Conservation (phyloP, 2,329 filamentous ascomycete genomes). For the Lachnellula occidentalis region DNA sequence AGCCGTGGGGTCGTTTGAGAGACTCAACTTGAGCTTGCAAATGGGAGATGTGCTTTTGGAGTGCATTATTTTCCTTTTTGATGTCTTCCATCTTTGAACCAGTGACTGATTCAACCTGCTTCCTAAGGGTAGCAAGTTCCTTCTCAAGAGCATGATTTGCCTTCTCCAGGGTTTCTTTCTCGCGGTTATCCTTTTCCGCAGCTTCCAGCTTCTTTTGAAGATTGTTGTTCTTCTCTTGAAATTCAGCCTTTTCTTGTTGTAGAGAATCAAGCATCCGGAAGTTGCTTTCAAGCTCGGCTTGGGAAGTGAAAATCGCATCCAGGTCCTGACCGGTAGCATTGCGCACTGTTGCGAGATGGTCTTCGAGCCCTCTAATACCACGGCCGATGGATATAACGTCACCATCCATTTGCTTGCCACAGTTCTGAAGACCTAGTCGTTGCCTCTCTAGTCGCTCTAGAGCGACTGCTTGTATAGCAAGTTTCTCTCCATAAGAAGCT, state of each 20-base stretch:
- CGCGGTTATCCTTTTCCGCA: neutral
- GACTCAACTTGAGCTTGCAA: neutral
- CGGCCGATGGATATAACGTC: neutral
- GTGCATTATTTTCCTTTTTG: neutral
- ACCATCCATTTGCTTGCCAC: neutral
- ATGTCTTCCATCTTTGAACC: too few relatives aligned
- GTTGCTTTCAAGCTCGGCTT: neutral
- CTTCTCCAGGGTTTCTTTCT: neutral
- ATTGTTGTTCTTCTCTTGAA: neutral
- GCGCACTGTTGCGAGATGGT: neutral
- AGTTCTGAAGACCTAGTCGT: neutral
- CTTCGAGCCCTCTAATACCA: neutral
- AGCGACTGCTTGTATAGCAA: constrained; percentile 4
- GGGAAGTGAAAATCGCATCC: neutral
- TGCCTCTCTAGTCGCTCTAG: constrained; percentile 9
- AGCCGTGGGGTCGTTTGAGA: neutral
- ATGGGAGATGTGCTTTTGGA: neutral
- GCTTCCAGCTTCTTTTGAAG: neutral
- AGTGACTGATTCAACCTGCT: too few relatives aligned
- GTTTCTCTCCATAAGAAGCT: constrained; percentile 9
- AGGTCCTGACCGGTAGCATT: neutral
- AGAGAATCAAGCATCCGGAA: neutral
- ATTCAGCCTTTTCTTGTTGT: neutral
- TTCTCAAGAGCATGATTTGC: neutral
- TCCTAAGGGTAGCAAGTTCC: too few relatives aligned